Percentiles rank a stretch among this genome's conserved stretches.
Conservation (phyloP, 2,329 filamentous ascomycete genomes). For the Alternaria sp. region DNA sequence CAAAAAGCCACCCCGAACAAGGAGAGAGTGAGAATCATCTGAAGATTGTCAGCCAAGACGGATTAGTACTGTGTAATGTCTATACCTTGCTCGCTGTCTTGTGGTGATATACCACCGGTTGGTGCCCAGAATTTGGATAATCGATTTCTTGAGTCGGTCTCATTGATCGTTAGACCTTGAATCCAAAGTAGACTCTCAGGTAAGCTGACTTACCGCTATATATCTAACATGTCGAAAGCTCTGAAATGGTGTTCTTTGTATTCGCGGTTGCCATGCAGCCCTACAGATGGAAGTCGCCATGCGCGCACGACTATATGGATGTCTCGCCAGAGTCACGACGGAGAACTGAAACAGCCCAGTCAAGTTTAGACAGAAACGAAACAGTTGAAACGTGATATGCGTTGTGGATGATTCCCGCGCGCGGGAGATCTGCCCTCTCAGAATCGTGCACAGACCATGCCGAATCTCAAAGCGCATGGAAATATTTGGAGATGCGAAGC, state of each 20-base stretch:
- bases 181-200: too few species aligned
- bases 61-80: neutral
- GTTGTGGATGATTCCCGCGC: conserved; percentile 14
- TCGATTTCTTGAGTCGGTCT: conserved; percentile 66
- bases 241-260: conserved; percentile 13
- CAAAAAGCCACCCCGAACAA: conserved; percentile 57
- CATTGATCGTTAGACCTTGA: neutral
- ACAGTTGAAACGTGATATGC: neutral
- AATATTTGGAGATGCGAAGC: conserved; percentile 38
- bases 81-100: conserved; percentile 57
- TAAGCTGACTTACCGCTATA: conserved; percentile 48
- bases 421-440: conserved; percentile 19
- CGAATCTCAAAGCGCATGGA: conserved; percentile 29
- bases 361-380: neutral
- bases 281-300: conserved; percentile 41
- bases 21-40: conserved; percentile 55
- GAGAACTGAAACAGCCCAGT: neutral
- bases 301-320: conserved; percentile 17
- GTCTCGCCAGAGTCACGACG: neutral
- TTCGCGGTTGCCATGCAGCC: conserved; percentile 24
- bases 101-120: conserved; percentile 70
- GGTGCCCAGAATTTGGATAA: conserved; percentile 83
- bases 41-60: conserved; percentile 5
- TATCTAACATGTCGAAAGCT: conserved; percentile 29
- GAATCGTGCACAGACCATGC: conserved; percentile 35